Percentiles rank a stretch among this genome's conserved stretches.
Conservation (phyloP, 192 early-diverging fungal species). For the Coemansia sp. region DNA sequence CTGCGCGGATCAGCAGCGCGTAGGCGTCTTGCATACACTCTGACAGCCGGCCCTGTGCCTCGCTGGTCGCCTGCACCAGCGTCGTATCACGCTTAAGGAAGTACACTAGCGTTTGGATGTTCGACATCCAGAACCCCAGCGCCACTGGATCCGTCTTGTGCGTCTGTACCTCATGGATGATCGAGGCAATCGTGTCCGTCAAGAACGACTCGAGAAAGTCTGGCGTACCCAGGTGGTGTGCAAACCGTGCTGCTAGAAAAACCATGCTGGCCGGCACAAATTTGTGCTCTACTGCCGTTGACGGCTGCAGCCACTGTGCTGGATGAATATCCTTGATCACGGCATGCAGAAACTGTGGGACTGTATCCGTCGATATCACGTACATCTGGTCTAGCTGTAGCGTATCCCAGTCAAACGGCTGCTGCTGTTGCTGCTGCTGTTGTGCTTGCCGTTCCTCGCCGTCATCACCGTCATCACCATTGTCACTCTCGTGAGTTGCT, state of each 20-base stretch:
- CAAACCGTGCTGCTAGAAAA: constrained; percentile 86
- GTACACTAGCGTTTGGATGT: constrained; percentile 77
- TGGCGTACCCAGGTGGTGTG: constrained; percentile 70
- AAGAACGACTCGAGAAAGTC: constrained; percentile 75
- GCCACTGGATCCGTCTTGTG: constrained; percentile 59
- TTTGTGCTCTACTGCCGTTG: constrained; percentile 49
- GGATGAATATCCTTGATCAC: constrained; percentile 69
- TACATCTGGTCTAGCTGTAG: constrained; percentile 93
- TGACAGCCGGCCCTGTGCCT: constrained; percentile 74
- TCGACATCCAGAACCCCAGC: constrained; percentile 83
- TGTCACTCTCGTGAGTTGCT: constrained; percentile 34
- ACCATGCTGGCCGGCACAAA: constrained; percentile 82
- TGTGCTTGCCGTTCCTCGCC: constrained; percentile 31
- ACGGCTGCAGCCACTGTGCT: constrained; percentile 49
- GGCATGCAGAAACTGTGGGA: constrained; percentile 70
- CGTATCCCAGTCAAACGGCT: constrained; percentile 72
- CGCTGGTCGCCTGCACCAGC: constrained; percentile 65
- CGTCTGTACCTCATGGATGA: constrained; percentile 54
- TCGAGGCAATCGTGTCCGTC: constrained; percentile 55
- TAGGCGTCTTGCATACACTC: constrained; percentile 78
- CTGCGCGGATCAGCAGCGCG: constrained; percentile 61
- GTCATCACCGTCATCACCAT: constrained; percentile 37
- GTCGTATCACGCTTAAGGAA: constrained; percentile 84
- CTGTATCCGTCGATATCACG: constrained; percentile 77
- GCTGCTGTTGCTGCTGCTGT: constrained; percentile 7